Evolutionary conservation across 73 alveolate species (phyloP).

Genomic region (Strombidium stylifer): DNA sequence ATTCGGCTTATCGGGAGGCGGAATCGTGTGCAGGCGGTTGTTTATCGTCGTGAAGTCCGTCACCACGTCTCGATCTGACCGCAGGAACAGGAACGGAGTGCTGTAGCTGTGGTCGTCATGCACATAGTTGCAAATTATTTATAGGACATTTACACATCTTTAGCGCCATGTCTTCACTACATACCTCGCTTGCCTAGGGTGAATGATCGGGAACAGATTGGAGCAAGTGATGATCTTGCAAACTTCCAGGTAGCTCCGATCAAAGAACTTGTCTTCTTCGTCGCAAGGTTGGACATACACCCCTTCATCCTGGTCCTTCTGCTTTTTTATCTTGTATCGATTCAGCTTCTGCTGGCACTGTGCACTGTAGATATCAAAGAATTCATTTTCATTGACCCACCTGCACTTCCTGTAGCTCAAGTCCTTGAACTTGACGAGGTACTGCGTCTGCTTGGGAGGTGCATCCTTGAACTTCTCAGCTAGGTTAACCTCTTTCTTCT

Average conservation of each 20-base stretch:
- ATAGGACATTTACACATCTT: conserved; percentile 21
- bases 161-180: conserved; percentile 64
- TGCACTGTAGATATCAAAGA: background rate
- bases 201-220: conserved; percentile 70
- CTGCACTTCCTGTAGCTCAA: conserved; percentile 31
- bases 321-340: conserved; percentile 10
- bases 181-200: conserved; percentile 60
- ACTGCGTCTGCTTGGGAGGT: background rate
- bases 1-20: too few relatives aligned
- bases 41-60: conserved; percentile 75
- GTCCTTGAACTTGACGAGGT: conserved; percentile 33
- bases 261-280: conserved; percentile 36
- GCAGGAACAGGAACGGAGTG: conserved; percentile 52
- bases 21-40: conserved; percentile 44
- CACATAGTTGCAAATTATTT: background rate
- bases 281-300: background rate
- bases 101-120: conserved; percentile 42
- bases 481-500: background rate
- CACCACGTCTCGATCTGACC: conserved; percentile 58
- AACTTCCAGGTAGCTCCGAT: conserved; percentile 31
- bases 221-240: conserved; percentile 47
- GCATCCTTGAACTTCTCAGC: background rate
- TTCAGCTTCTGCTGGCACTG: conserved; percentile 1
- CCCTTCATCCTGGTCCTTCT: background rate
- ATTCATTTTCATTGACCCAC: conserved; percentile 51